Evolutionary conservation across 83 land plant genomes (phyloP).

Genomic region (Thuja plicata): DNA sequence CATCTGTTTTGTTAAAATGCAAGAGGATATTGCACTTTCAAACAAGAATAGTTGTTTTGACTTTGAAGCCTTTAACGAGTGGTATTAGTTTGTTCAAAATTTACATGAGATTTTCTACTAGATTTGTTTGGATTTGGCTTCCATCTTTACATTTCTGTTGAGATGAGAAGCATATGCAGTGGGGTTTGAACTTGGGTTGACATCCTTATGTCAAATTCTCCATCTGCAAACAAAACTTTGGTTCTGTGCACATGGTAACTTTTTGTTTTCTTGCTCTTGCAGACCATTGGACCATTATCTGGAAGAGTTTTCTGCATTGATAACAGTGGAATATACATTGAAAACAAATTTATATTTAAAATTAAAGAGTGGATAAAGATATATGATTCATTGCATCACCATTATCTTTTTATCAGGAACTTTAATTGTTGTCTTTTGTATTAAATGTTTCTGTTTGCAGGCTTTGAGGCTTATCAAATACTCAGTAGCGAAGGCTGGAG

Average conservation of each 20-base stretch:
- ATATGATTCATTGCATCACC: neutral
- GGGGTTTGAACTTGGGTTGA: neutral
- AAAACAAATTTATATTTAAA: neutral
- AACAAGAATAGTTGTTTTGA: neutral
- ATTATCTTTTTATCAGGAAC: conserved; percentile 7
- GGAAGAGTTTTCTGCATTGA: neutral
- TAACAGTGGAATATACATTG: neutral
- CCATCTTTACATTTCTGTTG: neutral
- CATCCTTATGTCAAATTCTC: neutral
- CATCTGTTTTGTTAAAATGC: neutral
- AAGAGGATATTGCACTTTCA: neutral
- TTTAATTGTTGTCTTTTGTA: neutral
- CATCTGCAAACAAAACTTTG: neutral
- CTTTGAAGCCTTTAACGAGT: neutral
- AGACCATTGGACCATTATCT: neutral
- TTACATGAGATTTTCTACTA: neutral
- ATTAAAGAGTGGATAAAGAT: neutral
- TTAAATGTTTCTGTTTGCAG: conserved; percentile 35
- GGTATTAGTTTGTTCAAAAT: neutral
- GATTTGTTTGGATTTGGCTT: neutral
- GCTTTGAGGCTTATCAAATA: conserved; percentile 88
- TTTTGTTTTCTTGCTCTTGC: neutral
- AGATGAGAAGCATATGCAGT: neutral
- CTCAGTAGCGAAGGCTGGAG: conserved; percentile 85
- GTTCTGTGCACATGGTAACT: neutral